phyloP scores from a whole-genome alignment of 768 basidiomycete genomes.

The Tulasnella sp. region DNA sequence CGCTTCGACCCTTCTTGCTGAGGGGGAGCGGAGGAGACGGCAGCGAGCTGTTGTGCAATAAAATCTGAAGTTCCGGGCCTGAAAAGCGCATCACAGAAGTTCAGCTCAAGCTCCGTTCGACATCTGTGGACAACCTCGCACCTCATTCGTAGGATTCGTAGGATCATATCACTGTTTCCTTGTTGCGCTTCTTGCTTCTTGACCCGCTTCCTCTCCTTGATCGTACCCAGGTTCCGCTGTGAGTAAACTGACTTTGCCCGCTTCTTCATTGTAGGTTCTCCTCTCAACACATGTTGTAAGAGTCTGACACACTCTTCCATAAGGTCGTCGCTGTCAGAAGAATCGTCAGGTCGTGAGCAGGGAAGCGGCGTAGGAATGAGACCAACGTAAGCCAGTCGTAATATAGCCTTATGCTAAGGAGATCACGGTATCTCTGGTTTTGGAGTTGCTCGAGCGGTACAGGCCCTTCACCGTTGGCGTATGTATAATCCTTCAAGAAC shows the following conservation, averaged over 20 bases:
- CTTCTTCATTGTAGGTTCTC: conserved; percentile 67
- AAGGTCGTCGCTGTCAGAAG: conserved; percentile 49
- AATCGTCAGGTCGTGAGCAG: conserved; percentile 13
- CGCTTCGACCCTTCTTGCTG: conserved; percentile 39
- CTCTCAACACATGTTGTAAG: conserved; percentile 79
- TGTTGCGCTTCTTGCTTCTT: conserved; percentile 60
- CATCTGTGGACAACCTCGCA: conserved; percentile 29
- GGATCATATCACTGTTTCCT: conserved; percentile 77
- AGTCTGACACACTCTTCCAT: conserved; percentile 95
- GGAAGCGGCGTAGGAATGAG: conserved; percentile 1
- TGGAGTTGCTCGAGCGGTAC: conserved; percentile 77
- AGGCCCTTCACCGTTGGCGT: conserved; percentile 86
- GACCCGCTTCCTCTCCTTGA: conserved; percentile 86
- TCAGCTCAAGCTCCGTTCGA: not conserved
- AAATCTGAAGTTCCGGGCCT: conserved; percentile 79
- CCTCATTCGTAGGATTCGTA: conserved; percentile 95
- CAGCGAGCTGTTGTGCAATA: conserved; percentile 75
- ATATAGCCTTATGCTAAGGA: conserved; percentile 81
- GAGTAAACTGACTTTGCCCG: conserved; percentile 87
- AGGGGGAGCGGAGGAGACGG: conserved; percentile 69
- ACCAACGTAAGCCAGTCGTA: conserved; percentile 92
- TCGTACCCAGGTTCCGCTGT: conserved; percentile 92
- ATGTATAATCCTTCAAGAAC: conserved; percentile 93
- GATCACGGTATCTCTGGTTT: conserved; percentile 90
- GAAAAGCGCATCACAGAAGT: conserved; percentile 14